A percentile compares a stretch with the other conserved stretches of the same genome.
Conservation (phyloP, 2,329 filamentous ascomycete genomes). For the Anthostomella pinea region DNA sequence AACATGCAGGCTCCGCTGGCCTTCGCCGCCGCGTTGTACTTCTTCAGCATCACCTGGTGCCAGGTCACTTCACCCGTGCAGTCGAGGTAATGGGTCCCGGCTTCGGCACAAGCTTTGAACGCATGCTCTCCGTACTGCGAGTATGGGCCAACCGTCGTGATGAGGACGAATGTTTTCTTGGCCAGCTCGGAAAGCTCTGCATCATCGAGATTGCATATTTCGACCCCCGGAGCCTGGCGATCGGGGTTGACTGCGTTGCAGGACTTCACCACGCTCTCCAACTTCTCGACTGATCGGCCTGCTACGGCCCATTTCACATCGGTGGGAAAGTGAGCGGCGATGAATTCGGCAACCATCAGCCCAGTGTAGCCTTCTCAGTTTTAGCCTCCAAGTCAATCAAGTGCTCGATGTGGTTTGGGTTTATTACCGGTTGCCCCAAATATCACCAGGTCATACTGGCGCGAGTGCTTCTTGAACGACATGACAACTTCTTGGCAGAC, state of each 20-base stretch:
- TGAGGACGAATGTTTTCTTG: conserved; percentile 54
- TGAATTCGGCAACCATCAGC: conserved; percentile 30
- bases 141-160: conserved; percentile 61
- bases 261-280: conserved; percentile 65
- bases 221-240: conserved; percentile 51
- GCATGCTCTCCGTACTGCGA: conserved; percentile 53
- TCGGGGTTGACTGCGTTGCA: conserved; percentile 67
- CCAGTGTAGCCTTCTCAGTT: conserved; percentile 29
- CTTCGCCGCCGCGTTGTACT: conserved; percentile 53
- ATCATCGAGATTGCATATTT: conserved; percentile 48
- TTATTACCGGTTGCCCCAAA: conserved; percentile 54
- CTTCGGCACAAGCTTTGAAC: conserved; percentile 60
- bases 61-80: conserved; percentile 60
- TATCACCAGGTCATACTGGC: conserved; percentile 56
- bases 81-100: conserved; percentile 64
- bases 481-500: no score
- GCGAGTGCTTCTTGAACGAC: conserved; percentile 47
- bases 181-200: conserved; percentile 46
- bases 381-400: conserved; percentile 3
- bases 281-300: conserved; percentile 44
- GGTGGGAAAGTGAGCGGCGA: conserved; percentile 29
- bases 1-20: conserved; percentile 56
- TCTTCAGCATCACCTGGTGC: conserved; percentile 57
- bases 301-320: conserved; percentile 32
- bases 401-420: background rate